Evolutionary conservation across 176 grass and related monocot genomes (phyloP), one percentile per base, ranked within the genome.

Genomic region (Rhynchospora pubera): DNA sequence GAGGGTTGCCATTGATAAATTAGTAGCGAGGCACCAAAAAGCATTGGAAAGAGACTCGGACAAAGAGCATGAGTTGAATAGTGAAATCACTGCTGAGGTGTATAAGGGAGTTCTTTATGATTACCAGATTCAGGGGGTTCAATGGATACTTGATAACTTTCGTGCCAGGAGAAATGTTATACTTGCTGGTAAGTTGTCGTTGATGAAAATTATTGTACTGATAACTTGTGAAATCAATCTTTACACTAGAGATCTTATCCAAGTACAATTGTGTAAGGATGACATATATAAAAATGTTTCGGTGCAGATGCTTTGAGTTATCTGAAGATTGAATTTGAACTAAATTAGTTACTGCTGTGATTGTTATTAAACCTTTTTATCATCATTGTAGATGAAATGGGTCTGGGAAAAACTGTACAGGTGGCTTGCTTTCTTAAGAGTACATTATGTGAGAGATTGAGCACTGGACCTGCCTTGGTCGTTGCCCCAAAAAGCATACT

Each of bases 401-500:
- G 91, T 81, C 82, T 93, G 62, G 91, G 91, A 10, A 93, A 93
- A 85, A 93, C 91, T 23, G 91, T 93, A 83, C 91, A 91, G 82
- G 91, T 89, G 73, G 89, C 89, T 26, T 91, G 81, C 59, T 91
- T 93, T 89, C 85, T 91, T 46, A 79, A 79, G 61, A 83, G 83
- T 64, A 83, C 91, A 59, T 86, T 93, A 18, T 83, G 66, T 73
- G 86, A 83, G 85, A 65, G 51, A 47, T 44, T 89, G 7, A 83
- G 75, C 44, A 39, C 47, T 43, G 78, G 32, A 22, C 91, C 91
- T 83, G 86, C 83, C 19, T 79, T 93, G 51, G 26, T 93, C 62
- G 83, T 93, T 55, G 91, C 86, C 78, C 91, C 91, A n/a, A 93
- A 93, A 63, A 93, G 89, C 85, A 93, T 93, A 56, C 82, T 93